Percentiles rank a stretch among this genome's conserved stretches.
phyloP scores from a whole-genome alignment of 2,329 filamentous ascomycete genomes.

The Botryosphaeria dothidea region DNA sequence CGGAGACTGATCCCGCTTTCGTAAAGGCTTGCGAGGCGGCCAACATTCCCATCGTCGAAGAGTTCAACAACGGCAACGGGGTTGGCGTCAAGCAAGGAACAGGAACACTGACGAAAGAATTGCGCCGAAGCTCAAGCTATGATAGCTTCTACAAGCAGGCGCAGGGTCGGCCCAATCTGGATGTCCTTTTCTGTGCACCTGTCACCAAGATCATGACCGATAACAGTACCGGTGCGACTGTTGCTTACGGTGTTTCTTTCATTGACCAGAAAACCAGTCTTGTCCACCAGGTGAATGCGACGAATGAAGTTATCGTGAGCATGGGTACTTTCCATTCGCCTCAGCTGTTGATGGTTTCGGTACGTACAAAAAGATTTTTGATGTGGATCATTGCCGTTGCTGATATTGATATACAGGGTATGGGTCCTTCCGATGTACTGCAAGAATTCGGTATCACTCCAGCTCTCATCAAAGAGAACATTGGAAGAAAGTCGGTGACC shows the following conservation, averaged over 20 bases:
- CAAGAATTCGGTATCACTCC: slow-evolving; percentile 23
- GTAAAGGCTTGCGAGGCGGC: slow-evolving; percentile 31
- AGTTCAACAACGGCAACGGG: slow-evolving; percentile 33
- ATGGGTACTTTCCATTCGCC: slow-evolving; percentile 33
- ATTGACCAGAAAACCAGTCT: slow-evolving; percentile 29
- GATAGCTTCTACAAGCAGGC: slow-evolving; percentile 34
- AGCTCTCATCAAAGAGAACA: slow-evolving; percentile 32
- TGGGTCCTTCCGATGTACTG: slow-evolving; percentile 11
- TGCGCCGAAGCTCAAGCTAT: slow-evolving; percentile 32
- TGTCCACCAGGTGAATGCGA: slow-evolving; percentile 29
- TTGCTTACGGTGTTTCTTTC: slow-evolving; percentile 30
- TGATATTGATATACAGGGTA: not conserved
- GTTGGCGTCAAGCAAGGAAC: slow-evolving; percentile 36
- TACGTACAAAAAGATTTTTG: slow-evolving; percentile 20
- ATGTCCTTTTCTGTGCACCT: slow-evolving; percentile 30
- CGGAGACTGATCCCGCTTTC: slow-evolving; percentile 30
- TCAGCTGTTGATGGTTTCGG: slow-evolving; percentile 34
- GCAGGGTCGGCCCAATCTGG: slow-evolving; percentile 30
- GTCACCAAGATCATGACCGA: slow-evolving; percentile 29
- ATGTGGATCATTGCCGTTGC: not conserved
- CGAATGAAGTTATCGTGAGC: slow-evolving; percentile 34
- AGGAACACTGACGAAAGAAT: slow-evolving; percentile 25
- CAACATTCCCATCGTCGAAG: slow-evolving; percentile 34
- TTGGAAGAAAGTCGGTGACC: slow-evolving; percentile 30
- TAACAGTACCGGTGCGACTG: slow-evolving; percentile 15